Base-by-base conservation (phyloP, 83 land plant species). In the Thuja plicata region DNA sequence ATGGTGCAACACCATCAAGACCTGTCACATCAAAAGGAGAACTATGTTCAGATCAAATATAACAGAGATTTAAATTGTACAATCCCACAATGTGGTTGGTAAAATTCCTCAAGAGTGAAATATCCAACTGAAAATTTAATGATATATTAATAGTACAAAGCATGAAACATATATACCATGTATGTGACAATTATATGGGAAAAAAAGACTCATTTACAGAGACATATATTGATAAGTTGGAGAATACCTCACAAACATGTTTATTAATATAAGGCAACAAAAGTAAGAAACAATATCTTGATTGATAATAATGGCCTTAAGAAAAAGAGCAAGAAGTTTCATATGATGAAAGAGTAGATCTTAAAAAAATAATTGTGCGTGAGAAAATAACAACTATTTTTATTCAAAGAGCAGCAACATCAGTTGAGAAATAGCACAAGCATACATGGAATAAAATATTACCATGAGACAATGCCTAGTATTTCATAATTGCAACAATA, bases 1-100 rank as follows among this genome's bases (percentile, higher is more conserved):
- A 93, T 17, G 90, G 86, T 15, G 84, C 87, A 35, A 81, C 93
- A 89, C 80, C 84, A 84, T 15, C 48, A 86, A 41, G 84, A 78
- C 92, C 95, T 91, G 91, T 88, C 89, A 54, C 54, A 34, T 85
- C 60, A 32, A 45, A 19, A 37, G 19, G 19, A 30, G 2, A 2
- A 48, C 24, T 2, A 35, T 34, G 21, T 85, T 52, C 24, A 32
- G 5, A 81, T 81, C 24, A 38, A 32, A 78, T 38, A 78, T 21
- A 38, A 19, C 1, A 78, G 24, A 78, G 45, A 78, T 12, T 32
- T 38, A 15, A 16, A 21, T 38, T 19, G 8, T 78, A 38, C 7
- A 37, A 78, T 78, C n/a, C n/a, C n/a, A n/a, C n/a, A n/a, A n/a
- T n/a, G n/a, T 30, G 38, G 10, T 55, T 34, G 40, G 8, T 35